phyloP scores from a whole-genome alignment of 352 stramenopile genomes.

The Plasmopara viticola region DNA sequence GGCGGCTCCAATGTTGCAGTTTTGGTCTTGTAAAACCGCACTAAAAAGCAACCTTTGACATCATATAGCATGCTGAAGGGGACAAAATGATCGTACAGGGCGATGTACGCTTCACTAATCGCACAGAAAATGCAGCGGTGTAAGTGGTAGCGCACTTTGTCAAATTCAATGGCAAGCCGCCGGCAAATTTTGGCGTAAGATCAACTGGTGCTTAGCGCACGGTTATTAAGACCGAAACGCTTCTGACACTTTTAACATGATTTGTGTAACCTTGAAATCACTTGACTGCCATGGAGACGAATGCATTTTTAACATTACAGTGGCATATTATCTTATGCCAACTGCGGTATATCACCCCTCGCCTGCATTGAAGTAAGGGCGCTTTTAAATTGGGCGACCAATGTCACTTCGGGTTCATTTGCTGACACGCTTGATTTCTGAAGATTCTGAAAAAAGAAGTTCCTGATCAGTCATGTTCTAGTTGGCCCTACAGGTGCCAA shows the following conservation, averaged over 20 bases:
- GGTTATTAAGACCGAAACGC: slow-evolving; percentile 96
- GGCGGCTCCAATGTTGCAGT: slow-evolving; percentile 86
- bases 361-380: slow-evolving; percentile 94
- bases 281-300: slow-evolving; percentile 68
- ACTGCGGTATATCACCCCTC: slow-evolving; percentile 64
- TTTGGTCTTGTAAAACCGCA: slow-evolving; percentile 89
- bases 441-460: slow-evolving; percentile 22
- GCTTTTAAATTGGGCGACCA: slow-evolving; percentile 91
- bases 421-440: slow-evolving; percentile 82
- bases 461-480: slow-evolving; percentile 46
- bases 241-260: slow-evolving; percentile 96
- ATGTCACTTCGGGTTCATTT: slow-evolving; percentile 94
- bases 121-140: slow-evolving; percentile 68
- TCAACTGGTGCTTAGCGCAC: slow-evolving; percentile 93
- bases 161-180: slow-evolving; percentile 89
- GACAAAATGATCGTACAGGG: slow-evolving; percentile 42
- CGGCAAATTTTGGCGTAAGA: slow-evolving; percentile 96
- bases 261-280: slow-evolving; percentile 73
- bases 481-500: slow-evolving; percentile 78
- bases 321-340: slow-evolving; percentile 87
- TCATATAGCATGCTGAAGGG: slow-evolving; percentile 22
- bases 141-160: slow-evolving; percentile 77
- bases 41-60: slow-evolving; percentile 76
- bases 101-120: slow-evolving; percentile 85
- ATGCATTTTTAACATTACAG: slow-evolving; percentile 94